These are phyloP conservation scores for Pyrenophora seminiperda DNA, from an alignment of 2,329 filamentous ascomycete genomes.

Conservation along the genomic window DNA sequence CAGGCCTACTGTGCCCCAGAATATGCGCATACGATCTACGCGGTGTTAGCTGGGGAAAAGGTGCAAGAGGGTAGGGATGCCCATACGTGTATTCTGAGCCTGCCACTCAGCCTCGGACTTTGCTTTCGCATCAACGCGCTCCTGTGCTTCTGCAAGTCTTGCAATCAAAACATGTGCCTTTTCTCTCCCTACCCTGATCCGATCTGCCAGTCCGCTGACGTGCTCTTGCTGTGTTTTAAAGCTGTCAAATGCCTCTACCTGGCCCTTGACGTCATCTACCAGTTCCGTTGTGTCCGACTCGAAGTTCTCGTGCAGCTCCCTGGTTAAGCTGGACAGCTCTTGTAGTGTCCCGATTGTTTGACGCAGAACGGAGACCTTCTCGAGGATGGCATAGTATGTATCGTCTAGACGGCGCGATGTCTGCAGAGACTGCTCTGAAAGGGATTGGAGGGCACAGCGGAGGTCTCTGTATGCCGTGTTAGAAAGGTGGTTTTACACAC, in stretches of 20 bases:
- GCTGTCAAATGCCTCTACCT: constrained; percentile 64
- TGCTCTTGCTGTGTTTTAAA: constrained; percentile 69
- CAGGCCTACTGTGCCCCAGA: constrained; percentile 64
- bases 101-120: constrained; percentile 69
- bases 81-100: constrained; percentile 60
- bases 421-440: constrained; percentile 65
- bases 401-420: constrained; percentile 72
- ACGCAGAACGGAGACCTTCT: constrained; percentile 69
- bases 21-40: constrained; percentile 60
- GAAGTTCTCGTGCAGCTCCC: constrained; percentile 64
- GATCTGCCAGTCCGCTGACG: constrained; percentile 65
- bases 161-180: constrained; percentile 65
- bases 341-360: constrained; percentile 68
- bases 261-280: constrained; percentile 63
- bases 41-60: constrained; percentile 17
- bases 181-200: constrained; percentile 65
- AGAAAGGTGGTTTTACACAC: constrained; percentile 7
- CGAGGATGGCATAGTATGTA: constrained; percentile 74
- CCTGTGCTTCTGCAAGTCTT: constrained; percentile 67
- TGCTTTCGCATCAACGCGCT: constrained; percentile 71
- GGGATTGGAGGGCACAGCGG: constrained; percentile 47
- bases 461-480: constrained; percentile 45
- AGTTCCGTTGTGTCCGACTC: constrained; percentile 64
- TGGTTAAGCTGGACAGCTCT: constrained; percentile 68
- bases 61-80: background rate